These are phyloP conservation scores for Pseudogymnoascus verrucosus DNA, from an alignment of 2,329 filamentous ascomycete species.

Conservation along the genomic window DNA sequence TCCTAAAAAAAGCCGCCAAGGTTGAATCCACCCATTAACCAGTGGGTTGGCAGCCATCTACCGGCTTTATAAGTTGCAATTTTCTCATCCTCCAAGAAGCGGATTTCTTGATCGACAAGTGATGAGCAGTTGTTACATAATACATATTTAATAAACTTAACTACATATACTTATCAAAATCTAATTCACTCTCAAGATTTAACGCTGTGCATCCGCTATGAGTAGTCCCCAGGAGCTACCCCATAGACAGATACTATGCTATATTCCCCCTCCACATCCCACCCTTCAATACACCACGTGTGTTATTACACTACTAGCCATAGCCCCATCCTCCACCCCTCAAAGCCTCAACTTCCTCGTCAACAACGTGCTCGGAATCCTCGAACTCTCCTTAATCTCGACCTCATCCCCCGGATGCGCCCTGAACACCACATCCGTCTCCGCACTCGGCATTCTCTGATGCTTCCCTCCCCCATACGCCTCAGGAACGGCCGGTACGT, in stretches of 20 bases:
- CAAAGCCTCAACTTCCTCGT: constrained; percentile 23
- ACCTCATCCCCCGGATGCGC: constrained; percentile 27
- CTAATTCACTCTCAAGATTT: not conserved
- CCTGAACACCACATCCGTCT: constrained; percentile 22
- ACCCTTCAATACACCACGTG: not conserved
- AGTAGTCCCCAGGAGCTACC: constrained; percentile 2
- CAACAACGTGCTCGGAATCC: constrained; percentile 26
- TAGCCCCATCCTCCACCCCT: not conserved
- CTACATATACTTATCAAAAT: not conserved
- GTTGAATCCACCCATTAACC: not conserved
- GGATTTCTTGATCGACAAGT: not conserved
- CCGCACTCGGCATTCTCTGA: constrained; percentile 22
- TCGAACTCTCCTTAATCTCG: constrained; percentile 19
- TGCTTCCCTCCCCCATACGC: constrained; percentile 14
- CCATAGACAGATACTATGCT: not conserved
- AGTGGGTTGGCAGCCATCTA: not conserved
- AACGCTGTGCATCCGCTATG: not conserved
- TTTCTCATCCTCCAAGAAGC: not conserved
- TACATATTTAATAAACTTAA: not conserved
- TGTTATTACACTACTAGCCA: not conserved
- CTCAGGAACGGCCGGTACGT: constrained; percentile 18
- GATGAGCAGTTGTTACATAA: not conserved
- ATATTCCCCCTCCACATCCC: not conserved
- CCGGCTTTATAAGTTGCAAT: not conserved
- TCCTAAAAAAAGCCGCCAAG: not conserved